Base-by-base conservation (phyloP, 495 filamentous ascomycete species). In the Aspergillus haitiensis region DNA sequence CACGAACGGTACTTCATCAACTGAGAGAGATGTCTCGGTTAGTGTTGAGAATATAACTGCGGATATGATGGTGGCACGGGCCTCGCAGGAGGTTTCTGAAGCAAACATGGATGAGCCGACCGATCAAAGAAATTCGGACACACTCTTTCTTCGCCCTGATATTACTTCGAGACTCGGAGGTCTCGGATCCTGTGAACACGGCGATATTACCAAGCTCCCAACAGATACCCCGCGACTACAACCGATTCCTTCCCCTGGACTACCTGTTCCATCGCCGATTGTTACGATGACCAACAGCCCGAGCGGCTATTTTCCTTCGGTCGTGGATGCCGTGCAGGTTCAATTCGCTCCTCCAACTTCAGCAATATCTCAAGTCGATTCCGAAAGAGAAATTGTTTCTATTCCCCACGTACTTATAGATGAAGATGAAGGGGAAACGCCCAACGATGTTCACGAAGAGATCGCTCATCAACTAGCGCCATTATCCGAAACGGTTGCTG, bases 241-340 rank as follows among this genome's bases (percentile, higher is more conserved):
- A 31, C 79, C 78, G 15, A 59, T 81, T 18, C 72, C 75, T 46
- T 80, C 78, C 27, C 74, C 78, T 18, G 71, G 68, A 5, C 73
- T 81, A 39, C 76, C 79, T 39, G 67, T 75, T 35, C 77, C 78
- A 1, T 81, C 80, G 7, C 78, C 80, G 5, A 63, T 82, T 5
- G 55, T 76, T 1, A 72, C 77, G 9, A 64, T 60, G 27, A 52
- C 68, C 1, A 63, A 65, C 13, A 64, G 55, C 36, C 50, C 57
- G 7, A 58, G 62, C 1, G 72, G 69, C 15, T 78, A 78, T 58
- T 80, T 76, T 40, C 52, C 63, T 39, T 61, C 65, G 21, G 54
- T 62, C 7, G 46, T 60, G 32, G 48, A 60, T 21, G 40, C 52
- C 16, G 36, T 55, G 0, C 66, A 67, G 9, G 7, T 55, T 12